Evolutionary conservation across 2,329 filamentous ascomycete species (phyloP).

Genomic region (Hymenotorrendiella dingleyae): DNA sequence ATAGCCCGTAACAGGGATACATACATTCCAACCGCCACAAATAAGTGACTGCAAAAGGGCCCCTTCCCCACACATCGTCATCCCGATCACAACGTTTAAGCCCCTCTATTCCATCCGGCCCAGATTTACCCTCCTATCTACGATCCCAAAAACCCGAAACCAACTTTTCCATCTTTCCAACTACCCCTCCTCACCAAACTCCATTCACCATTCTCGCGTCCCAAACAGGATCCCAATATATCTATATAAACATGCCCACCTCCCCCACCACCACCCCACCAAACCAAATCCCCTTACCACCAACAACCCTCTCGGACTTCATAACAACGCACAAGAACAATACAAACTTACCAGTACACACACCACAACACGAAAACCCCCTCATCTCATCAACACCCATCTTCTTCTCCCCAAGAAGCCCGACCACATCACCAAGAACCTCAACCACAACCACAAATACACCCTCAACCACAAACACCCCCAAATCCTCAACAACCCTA

Average conservation of each 20-base stretch:
- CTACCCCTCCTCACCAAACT: not conserved
- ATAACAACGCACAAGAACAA: not conserved
- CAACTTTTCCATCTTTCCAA: not conserved
- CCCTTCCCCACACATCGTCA: not conserved
- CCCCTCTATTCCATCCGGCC: not conserved
- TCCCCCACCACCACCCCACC: constrained; percentile 5
- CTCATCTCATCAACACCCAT: no score
- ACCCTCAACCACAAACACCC: not conserved
- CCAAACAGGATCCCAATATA: no score
- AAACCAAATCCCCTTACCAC: not conserved
- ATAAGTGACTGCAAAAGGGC: no score
- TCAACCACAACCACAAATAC: not conserved
- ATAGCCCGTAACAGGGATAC: no score
- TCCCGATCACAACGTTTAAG: not conserved
- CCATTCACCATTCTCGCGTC: not conserved
- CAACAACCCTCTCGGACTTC: constrained; percentile 4
- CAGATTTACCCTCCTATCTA: not conserved
- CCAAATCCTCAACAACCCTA: constrained; percentile 6
- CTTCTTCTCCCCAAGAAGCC: no score
- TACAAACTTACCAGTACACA: no score
- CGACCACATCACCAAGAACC: not conserved
- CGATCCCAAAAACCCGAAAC: not conserved
- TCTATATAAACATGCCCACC: constrained; percentile 15
- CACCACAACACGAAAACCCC: no score
- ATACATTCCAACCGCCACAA: no score